Base-by-base conservation (phyloP, 768 basidiomycete genomes). In the Mycena venus region DNA sequence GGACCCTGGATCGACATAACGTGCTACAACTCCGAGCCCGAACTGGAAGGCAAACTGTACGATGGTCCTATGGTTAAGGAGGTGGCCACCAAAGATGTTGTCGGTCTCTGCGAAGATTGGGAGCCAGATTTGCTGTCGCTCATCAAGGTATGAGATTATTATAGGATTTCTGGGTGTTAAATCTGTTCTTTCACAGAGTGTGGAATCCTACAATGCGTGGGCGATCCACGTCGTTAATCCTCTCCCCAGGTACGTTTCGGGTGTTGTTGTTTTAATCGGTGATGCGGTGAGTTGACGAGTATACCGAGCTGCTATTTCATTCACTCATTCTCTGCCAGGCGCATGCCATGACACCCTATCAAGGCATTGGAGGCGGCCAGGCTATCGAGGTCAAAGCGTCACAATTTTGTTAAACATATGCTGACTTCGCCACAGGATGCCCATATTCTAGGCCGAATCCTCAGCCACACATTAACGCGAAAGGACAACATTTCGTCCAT, bases 141-240 rank as follows among this genome's bases (percentile, higher is more conserved):
- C 32, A 40, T 80, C 25, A 34, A 75, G 69, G 76, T 78, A 38
- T 51, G 55, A 17, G 2, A 4, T 23, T 40, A 38, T 68, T 61
- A 31, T 56, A 15, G 21, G 17, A n/a, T 32, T 38, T n/a, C 29
- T 25, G n/a, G n/a, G n/a, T n/a, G n/a, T n/a, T n/a, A n/a, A n/a
- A n/a, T n/a, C n/a, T n/a, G n/a, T n/a, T n/a, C n/a, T n/a, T n/a
- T n/a, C n/a, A n/a, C 65, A 84, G 84, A 77, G 77, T 47, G 71
- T 81, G 2, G 79, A 80, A 29, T 78, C 66, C 12, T 80, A 82
- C 2, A 83, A 78, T 29, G 78, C 82, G 58, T 88, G 88, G 86
- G 86, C 84, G 1, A 79, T 89, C 14, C 84, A 86, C 72, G 76
- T 80, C 19, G 79, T 88, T 15, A 78, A 80, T 8, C 75, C 80